Evolutionary conservation across 345 rosid genomes (phyloP).

Genomic region (Salix arbutifolia): DNA sequence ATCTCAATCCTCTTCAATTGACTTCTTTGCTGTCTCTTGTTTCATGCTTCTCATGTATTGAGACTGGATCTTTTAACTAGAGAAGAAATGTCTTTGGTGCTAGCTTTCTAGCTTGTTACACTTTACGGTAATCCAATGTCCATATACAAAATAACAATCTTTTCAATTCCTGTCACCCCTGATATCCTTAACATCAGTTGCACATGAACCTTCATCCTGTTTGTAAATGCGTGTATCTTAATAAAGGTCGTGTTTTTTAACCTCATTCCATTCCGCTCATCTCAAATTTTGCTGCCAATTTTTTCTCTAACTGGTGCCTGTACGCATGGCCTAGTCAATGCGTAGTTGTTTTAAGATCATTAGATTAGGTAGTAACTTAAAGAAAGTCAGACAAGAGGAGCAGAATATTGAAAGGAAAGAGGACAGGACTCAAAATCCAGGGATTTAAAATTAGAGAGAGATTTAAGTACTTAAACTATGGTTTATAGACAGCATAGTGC

Average conservation of each 20-base stretch:
- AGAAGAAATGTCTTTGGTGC: background rate
- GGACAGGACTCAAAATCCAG: background rate
- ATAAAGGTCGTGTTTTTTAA: background rate
- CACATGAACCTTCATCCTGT: background rate
- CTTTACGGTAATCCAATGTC: background rate
- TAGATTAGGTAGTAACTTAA: background rate
- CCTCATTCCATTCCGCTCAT: background rate
- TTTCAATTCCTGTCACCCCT: background rate
- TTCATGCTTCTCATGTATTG: background rate
- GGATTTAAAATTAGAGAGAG: background rate
- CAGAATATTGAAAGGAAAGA: background rate
- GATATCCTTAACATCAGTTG: background rate
- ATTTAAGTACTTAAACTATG: background rate
- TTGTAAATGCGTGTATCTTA: background rate
- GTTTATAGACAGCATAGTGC: background rate
- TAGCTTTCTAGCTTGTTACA: no score
- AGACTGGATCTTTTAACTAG: background rate
- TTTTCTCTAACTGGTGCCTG: background rate
- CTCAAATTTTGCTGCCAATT: background rate
- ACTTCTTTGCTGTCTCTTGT: background rate
- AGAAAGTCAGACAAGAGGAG: background rate
- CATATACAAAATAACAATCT: background rate
- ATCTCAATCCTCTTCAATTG: background rate
- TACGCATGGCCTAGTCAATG: background rate
- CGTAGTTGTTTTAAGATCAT: background rate